phyloP scores from a whole-genome alignment of 225 moss, liverwort and hornwort species.

The Pleurozium schreberi region DNA sequence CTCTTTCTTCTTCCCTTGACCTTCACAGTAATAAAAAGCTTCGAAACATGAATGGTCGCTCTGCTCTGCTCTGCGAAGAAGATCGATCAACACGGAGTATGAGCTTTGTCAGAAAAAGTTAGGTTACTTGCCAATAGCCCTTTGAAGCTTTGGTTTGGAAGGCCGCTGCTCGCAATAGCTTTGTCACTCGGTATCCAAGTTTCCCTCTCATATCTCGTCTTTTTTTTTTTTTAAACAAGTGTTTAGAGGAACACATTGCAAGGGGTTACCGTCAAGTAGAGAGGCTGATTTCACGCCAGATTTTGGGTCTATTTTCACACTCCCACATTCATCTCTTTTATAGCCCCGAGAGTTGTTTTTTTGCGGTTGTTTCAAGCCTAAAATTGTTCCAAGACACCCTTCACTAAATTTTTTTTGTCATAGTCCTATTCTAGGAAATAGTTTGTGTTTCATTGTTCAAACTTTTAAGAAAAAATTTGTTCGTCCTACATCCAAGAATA shows the following conservation, averaged over 20 bases:
- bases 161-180: not conserved
- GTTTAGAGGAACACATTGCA: no score
- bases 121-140: not conserved
- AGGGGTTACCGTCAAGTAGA: no score
- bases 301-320: not conserved
- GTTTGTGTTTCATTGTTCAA: no score
- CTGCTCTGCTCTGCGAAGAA: not conserved
- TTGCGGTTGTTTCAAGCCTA: not conserved
- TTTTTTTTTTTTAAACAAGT: no score
- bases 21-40: not conserved
- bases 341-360: no score
- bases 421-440: no score
- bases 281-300: no score
- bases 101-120: not conserved
- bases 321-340: not conserved
- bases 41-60: not conserved
- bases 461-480: no score
- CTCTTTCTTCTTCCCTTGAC: not conserved
- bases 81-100: no score
- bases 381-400: not conserved
- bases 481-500: fast-evolving
- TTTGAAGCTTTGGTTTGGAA: not conserved
- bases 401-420: not conserved
- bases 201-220: not conserved
- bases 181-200: not conserved